Base-by-base conservation (phyloP, 179 eudicot species). In the Camellia oleifera region DNA sequence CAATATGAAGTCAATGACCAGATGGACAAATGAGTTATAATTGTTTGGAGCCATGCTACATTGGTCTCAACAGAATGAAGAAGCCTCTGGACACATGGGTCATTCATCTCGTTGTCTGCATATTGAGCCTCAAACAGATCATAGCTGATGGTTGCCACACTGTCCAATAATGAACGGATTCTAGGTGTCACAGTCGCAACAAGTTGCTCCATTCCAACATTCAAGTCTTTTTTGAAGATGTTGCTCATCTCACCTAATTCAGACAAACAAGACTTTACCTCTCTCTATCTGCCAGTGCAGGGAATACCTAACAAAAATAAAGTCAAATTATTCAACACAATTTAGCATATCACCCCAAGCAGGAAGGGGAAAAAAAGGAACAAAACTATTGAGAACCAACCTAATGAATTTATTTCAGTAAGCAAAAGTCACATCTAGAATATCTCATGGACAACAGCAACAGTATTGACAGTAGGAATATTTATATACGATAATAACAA, bases 31-130 rank as follows among this genome's bases (percentile, higher is more conserved):
- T 13, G 88, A 77, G 81, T 95, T 97, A 45, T 91, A 95, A 83
- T 95, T 95, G 88, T 88, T 92, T 78, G 92, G 72, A 95, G 90
- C 98, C 98, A 95, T 48, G 89, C 90, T 15, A 93, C 92, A 78
- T 90, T 91, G 60, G 86, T 86, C 85, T 93, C 98, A 45, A 95
- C 97, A 63, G 95, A 90, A 80, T 93, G 97, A 76, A 93, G 97
- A 79, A 95, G 97, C 83, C 93, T 23, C 80, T 92, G 97, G 69
- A 95, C 97, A 97, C 98, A 95, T 46, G 98, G 97, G 77, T 95
- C 98, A 61, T 95, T 93, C n/a, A 93, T 89, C 85, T 93, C 98
- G 74, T 95, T 93, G 32, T 95, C 97, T 15, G 97, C 98, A 71
- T 95, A 95, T 79, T 92, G 97, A n/a, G 92, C 88, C 26, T 23